Percentiles rank a stretch among this genome's conserved stretches.
phyloP scores from a whole-genome alignment of 139 green algal species.

The Volvox reticuliferus region DNA sequence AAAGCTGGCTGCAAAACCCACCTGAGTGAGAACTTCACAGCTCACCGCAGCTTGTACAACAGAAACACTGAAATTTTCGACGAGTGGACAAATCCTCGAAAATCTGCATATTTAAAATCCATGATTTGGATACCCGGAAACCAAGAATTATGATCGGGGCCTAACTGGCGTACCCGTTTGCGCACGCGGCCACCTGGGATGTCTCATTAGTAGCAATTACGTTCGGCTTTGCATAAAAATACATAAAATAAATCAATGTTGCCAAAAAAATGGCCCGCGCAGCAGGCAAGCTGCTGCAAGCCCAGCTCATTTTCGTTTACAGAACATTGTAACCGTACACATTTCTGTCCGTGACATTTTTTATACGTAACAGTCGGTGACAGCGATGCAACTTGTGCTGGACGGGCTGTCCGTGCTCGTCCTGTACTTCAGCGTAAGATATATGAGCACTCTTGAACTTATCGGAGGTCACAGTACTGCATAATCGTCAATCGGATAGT shows the following conservation, averaged over 20 bases:
- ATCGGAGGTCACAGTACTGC: no score
- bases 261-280: not conserved
- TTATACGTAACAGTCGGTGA: not conserved
- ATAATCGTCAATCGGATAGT: no score
- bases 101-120: conserved; percentile 2
- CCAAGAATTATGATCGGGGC: not conserved
- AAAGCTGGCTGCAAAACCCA: not conserved
- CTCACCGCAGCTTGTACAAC: not conserved
- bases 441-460: no score
- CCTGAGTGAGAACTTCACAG: not conserved
- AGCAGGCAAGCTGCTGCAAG: not conserved
- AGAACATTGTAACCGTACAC: not conserved
- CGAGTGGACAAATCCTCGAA: not conserved
- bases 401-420: no score
- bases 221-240: not conserved
- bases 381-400: no score
- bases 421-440: no score
- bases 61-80: not conserved
- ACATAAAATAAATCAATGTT: not conserved
- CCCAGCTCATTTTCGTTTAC: not conserved
- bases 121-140: not conserved
- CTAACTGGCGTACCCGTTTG: not conserved
- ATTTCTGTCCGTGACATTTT: not conserved
- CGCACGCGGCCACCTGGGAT: not conserved
- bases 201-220: not conserved